A percentile compares a stretch with the other conserved stretches of the same genome.
Conservation (phyloP, 306 rosid species). For the Quercus mongolica region DNA sequence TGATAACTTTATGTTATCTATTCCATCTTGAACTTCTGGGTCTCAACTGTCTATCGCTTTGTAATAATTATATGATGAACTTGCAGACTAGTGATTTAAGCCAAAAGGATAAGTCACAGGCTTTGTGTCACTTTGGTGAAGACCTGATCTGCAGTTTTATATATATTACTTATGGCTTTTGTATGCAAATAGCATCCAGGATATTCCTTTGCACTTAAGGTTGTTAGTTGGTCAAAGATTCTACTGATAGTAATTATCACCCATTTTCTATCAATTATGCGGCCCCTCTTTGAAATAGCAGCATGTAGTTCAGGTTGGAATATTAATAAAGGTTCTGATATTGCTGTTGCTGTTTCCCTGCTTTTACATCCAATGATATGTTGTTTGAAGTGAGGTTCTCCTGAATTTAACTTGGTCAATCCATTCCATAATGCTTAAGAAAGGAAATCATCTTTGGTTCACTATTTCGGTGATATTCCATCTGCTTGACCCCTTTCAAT, state of each 20-base stretch:
- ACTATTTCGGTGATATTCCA: not conserved
- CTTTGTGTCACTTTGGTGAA: not conserved
- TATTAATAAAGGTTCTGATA: not conserved
- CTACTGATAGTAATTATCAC: not conserved
- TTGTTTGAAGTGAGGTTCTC: not conserved
- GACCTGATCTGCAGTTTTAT: not conserved
- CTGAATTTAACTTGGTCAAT: not conserved
- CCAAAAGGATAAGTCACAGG: not conserved
- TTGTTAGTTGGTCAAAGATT: not conserved
- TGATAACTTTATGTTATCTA: not conserved
- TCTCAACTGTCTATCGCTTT: not conserved
- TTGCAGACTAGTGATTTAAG: not conserved
- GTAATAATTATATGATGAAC: not conserved
- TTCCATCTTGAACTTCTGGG: not conserved
- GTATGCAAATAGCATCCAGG: not conserved
- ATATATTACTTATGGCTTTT: not conserved
- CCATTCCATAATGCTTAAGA: not conserved
- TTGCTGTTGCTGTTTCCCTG: not conserved
- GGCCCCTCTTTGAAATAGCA: not conserved
- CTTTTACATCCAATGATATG: not conserved
- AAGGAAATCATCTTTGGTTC: not conserved
- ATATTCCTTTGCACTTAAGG: not conserved
- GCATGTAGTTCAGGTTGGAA: not conserved
- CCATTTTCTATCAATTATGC: not conserved
- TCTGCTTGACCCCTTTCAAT: conserved; percentile 4